Base-by-base conservation (phyloP, 73 alveolate species). In the Blepharisma stoltei region DNA sequence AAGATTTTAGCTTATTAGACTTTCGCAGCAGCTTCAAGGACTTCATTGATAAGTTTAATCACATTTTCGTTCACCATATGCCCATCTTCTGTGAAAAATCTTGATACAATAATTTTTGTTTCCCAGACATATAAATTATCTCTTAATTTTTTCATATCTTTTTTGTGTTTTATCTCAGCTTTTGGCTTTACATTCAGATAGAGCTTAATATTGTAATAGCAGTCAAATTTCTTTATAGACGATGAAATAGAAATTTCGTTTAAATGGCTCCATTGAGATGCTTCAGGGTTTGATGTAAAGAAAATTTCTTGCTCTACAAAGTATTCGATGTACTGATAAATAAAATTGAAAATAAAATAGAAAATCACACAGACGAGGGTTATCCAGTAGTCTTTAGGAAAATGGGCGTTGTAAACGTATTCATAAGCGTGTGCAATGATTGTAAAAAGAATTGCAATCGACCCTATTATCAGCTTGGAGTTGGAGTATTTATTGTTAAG, bases 301-400 rank as follows among this genome's bases (percentile, higher is more conserved):
- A 60, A 60, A 9, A 38, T 60, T 60, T 60, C 73, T 60, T 60
- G 14, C 23, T 60, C 73, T 8, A 14, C 14, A 25, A 1, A 60
- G 46, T 60, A 20, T 60, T 60, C 73, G 46, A 60, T 14, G 48
- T 9, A 20, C 45, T 60, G 73, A 38, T 20, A 60, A 9, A 60
- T 14, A 14, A 60, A 9, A 25, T 60, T 60, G 73, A 60, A 60
- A 9, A 60, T 14, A 38, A 60, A 60, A 25, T 60, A 60, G 23
- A n/a, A n/a, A 60, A 60, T 25, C 46, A 60, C 73, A 38, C 73
- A 60, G 14, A 60, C 5, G 14, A 25, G 4, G 2, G 73, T 60
- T 8, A 60, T 60, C 18, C 23, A 14, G 46, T 60, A 60, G 46
- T 60, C 73, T 60, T 60, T 60, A 14, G 73, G 73, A 47, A 60